Conservation (phyloP, 768 basidiomycete genomes). For the Phallus indusiatus region DNA sequence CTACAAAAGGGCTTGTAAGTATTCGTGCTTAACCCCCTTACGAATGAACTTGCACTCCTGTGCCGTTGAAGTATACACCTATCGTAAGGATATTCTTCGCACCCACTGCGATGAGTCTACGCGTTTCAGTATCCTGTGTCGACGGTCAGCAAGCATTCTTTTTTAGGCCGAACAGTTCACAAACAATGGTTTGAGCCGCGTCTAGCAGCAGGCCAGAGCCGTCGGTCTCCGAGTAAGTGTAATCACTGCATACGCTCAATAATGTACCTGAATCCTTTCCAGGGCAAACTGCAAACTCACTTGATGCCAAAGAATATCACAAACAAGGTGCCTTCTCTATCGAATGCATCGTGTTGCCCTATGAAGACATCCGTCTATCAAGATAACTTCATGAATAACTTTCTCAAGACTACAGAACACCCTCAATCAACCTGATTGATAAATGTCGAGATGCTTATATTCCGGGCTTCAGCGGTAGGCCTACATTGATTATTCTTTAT, state of each 20-base stretch:
- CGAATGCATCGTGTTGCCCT: not conserved
- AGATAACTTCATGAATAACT: not conserved
- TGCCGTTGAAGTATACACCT: slow-evolving; percentile 2
- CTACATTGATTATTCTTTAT: not conserved
- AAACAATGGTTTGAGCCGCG: slow-evolving; percentile 3
- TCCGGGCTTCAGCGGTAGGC: slow-evolving; percentile 4
- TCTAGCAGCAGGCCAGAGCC: not conserved
- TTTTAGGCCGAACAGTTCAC: not conserved
- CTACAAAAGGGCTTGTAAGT: not conserved
- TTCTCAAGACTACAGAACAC: not conserved
- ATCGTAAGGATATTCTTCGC: slow-evolving; percentile 3
- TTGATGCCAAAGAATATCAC: slow-evolving; percentile 6
- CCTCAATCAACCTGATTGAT: not conserved
- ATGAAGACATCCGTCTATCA: not conserved
- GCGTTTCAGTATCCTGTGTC: not conserved
- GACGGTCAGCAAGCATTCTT: not conserved
- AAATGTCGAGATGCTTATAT: not conserved
- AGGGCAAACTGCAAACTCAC: not conserved
- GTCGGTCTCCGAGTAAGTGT: slow-evolving; percentile 2
- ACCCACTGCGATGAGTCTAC: not conserved
- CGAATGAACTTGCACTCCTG: not conserved
- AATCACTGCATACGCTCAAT: not conserved
- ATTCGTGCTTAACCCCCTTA: not conserved
- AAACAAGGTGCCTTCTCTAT: not conserved
- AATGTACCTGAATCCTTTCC: not conserved